Base-by-base conservation (phyloP, 2,329 filamentous ascomycete genomes). In the Lomentospora prolificans region DNA sequence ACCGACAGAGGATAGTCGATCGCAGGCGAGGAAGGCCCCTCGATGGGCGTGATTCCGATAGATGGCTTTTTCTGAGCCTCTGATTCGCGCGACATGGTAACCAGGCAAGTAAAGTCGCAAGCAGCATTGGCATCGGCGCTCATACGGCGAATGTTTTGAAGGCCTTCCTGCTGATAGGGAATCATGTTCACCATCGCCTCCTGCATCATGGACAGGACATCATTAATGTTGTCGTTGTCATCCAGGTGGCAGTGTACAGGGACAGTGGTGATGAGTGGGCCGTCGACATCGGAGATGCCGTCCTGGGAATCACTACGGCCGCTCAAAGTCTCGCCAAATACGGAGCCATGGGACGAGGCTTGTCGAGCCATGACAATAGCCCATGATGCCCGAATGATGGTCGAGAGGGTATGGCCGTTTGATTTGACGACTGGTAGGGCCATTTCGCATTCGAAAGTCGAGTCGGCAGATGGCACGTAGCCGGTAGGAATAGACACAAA, bases 131-230 rank as follows among this genome's bases (percentile, higher is more conserved):
- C 75, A 57, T 82, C 79, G 1, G 73, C 68, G 61, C 77, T 80
- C 12, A 84, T 66, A 19, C 74, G 72, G 9, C 81, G 78, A 58
- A 85, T 84, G 59, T 82, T 64, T 54, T 84, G 80, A 48, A 84
- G 68, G 19, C 81, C 81, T 51, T 79, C 73, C 63, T 89, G 83
- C 64, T 88, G 80, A 63, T 86, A 78, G 0, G 81, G 78, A 4
- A 86, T 84, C 60, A 81, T 77, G 2, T 74, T 68, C 0, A 82
- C 72, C 0, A 76, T 79, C 55, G 77, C 72, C 30, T 79, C 70
- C 36, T 86, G 82, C 2, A 86, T 73, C 1, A 70, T 66, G 44
- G 78, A 70, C 3, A 87, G 68, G 58, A 78, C 85, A 48, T 81
- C 72, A 0, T 65, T 62, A 2, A 82, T 70, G 0, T 70, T 70